Evolutionary conservation across 192 early-diverging fungal species (phyloP), one percentile per base, ranked within the genome.

Genomic region (Chytriomyces sp.): DNA sequence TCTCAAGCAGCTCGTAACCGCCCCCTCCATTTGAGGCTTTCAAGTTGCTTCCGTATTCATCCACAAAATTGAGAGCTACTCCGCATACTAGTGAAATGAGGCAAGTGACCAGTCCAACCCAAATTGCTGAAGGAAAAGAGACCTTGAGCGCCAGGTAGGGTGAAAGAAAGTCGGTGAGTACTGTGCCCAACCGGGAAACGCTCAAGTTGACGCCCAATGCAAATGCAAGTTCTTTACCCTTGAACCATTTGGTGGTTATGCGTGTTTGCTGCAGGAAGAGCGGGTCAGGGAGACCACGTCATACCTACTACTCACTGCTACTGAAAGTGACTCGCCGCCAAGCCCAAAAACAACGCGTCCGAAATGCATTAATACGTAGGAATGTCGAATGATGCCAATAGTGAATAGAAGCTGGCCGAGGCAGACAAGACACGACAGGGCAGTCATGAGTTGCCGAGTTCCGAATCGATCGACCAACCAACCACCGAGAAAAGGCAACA

Each of bases 261-360:
- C 72, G 59, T 28, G 76, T 78, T 78, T 78, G 77, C 76, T 78
- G 65, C 10, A 17, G 22, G 4, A 58, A 39, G 28, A 10, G 17
- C 7, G 17, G 25, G 34, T 63, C 49, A 25, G 39, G 69, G 25
- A 36, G 8, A 5, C 8, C 7, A 32, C 19, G 28, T 0, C n/a
- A 60, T 7, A 25, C 5, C 31, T 75, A 73, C 30, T n/a, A 67
- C 75, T 64, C 39, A 80, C 79, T 39, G 79, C 82, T 0, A 88
- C 86, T 14, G 60, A 17, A 12, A 88, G 58, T 17, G 54, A 76
- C 62, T 88, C 86, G 14, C 84, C 86, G 1, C 85, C 84, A 34
- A 86, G 40, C 0, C 88, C 88, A 80, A 89, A 89, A 33, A 89
- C 10, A 4, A 82, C 54, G 32, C 88, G 31, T 6, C 88, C 88